Conservation (phyloP, 2,329 filamentous ascomycete genomes). For the Lecanicillium sp. region DNA sequence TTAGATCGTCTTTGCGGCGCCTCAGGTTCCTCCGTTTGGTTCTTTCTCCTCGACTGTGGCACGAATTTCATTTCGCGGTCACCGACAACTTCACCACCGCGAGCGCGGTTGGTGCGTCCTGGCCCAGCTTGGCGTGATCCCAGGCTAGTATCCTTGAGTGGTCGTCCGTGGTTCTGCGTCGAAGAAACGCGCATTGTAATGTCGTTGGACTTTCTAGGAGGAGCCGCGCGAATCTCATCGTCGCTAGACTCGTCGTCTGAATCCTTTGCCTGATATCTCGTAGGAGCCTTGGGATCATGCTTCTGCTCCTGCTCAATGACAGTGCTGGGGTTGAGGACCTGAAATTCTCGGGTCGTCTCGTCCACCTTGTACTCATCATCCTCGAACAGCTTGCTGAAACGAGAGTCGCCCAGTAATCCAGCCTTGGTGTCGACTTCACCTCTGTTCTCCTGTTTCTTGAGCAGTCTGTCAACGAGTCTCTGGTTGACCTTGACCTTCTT, state of each 20-base stretch:
- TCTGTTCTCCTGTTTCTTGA: slow-evolving; percentile 57
- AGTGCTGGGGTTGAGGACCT: slow-evolving; percentile 82
- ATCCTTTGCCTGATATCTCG: slow-evolving; percentile 33
- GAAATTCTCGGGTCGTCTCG: slow-evolving; percentile 82
- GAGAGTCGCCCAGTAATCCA: slow-evolving; percentile 72
- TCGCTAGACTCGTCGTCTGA: slow-evolving; percentile 41
- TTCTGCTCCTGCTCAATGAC: slow-evolving; percentile 30
- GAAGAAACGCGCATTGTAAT: slow-evolving; percentile 64
- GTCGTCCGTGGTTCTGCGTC: slow-evolving; percentile 54
- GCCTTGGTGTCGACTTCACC: slow-evolving; percentile 52
- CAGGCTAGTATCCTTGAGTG: slow-evolving; percentile 49
- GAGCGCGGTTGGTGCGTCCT: slow-evolving; percentile 39
- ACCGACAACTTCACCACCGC: slow-evolving; percentile 47
- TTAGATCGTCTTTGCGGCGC: slow-evolving; percentile 27
- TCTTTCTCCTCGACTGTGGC: slow-evolving; percentile 51
- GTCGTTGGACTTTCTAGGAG: slow-evolving; percentile 26
- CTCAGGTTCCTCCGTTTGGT: slow-evolving; percentile 32
- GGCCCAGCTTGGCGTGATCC: slow-evolving; percentile 50
- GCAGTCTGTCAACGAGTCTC: slow-evolving; percentile 67
- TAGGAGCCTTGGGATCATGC: slow-evolving; percentile 28
- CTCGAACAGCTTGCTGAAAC: slow-evolving; percentile 85
- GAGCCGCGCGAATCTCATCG: slow-evolving; percentile 22
- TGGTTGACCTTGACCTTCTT: slow-evolving; percentile 99
- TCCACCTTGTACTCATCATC: slow-evolving; percentile 91
- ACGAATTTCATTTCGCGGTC: slow-evolving; percentile 69